Evolutionary conservation across 306 rosid genomes (phyloP).

Genomic region (Pterocarpus macrocarpus): DNA sequence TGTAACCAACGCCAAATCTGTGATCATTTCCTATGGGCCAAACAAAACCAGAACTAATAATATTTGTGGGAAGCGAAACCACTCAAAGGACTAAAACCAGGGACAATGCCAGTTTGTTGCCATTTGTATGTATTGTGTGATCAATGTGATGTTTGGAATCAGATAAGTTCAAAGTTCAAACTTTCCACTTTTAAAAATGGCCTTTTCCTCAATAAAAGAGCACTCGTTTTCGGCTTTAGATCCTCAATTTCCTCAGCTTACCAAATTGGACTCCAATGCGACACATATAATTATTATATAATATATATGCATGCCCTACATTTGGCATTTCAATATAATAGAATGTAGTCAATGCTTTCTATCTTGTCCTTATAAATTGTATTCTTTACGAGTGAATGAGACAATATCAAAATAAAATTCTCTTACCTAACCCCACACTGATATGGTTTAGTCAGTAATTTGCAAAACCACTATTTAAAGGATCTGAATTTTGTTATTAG

Average conservation of each 20-base stretch:
- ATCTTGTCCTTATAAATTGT: slow-evolving; percentile 20
- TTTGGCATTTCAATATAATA: slow-evolving; percentile 45
- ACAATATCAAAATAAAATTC: too few species aligned
- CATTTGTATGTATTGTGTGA: slow-evolving; percentile 30
- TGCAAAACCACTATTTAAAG: too few species aligned
- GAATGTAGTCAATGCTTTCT: slow-evolving; percentile 42
- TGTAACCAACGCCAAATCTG: slow-evolving; percentile 35
- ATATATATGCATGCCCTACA: slow-evolving; percentile 3
- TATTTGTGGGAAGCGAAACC: slow-evolving; percentile 36
- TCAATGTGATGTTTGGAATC: slow-evolving; percentile 12
- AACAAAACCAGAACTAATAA: slow-evolving; percentile 46
- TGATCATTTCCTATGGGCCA: slow-evolving; percentile 49
- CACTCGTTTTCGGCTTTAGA: slow-evolving; percentile 32
- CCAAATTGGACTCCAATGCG: slow-evolving; percentile 16
- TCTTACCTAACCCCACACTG: background rate
- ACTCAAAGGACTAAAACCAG: slow-evolving; percentile 37
- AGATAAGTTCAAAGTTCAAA: slow-evolving; percentile 42
- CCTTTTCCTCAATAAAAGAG: slow-evolving; percentile 3
- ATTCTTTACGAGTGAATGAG: too few species aligned
- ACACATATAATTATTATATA: background rate
- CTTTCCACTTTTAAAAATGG: slow-evolving; percentile 7
- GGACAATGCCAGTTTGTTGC: slow-evolving; percentile 44
- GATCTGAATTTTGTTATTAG: too few species aligned
- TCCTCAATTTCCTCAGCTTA: slow-evolving; percentile 45
- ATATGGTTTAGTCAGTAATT: too few species aligned